These are phyloP conservation scores for Nitzschia sp. DNA, from an alignment of 108 stramenopile genomes.

Conservation along the genomic window DNA sequence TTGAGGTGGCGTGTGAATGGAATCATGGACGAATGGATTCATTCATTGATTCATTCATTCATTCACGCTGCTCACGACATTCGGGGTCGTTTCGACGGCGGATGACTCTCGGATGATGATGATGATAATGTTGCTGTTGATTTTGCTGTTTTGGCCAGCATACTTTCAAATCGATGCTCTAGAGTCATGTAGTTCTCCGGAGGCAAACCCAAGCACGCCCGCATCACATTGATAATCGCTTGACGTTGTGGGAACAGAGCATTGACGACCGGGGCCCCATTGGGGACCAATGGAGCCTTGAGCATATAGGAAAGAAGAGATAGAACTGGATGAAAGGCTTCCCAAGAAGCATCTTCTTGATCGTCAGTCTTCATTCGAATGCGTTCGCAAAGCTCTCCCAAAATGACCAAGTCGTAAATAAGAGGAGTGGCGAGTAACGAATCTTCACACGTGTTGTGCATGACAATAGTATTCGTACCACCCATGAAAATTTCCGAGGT, in stretches of 20 bases:
- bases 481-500: slow-evolving; percentile 99
- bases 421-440: slow-evolving; percentile 95
- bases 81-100: too few species aligned
- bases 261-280: slow-evolving; percentile 97
- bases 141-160: slow-evolving; percentile 42
- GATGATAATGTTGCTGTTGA: too few species aligned
- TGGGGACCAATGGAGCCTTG: slow-evolving; percentile 96
- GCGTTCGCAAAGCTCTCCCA: slow-evolving; percentile 93
- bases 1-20: too few species aligned
- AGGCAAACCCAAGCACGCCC: slow-evolving; percentile 92
- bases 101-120: too few species aligned
- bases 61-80: too few species aligned
- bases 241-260: slow-evolving; percentile 96
- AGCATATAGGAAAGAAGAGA: slow-evolving; percentile 97
- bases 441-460: slow-evolving; percentile 99
- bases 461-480: slow-evolving; percentile 95
- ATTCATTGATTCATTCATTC: too few species aligned
- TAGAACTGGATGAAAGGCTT: slow-evolving; percentile 93
- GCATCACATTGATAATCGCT: slow-evolving; percentile 93
- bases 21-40: too few species aligned
- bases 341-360: slow-evolving; percentile 63
- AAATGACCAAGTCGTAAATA: slow-evolving; percentile 95
- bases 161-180: slow-evolving; percentile 89
- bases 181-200: slow-evolving; percentile 96
- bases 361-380: slow-evolving; percentile 83